Percentiles rank a stretch among this genome's conserved stretches.
Conservation (phyloP, 2,329 filamentous ascomycete genomes). For the Rutstroemia sp. region DNA sequence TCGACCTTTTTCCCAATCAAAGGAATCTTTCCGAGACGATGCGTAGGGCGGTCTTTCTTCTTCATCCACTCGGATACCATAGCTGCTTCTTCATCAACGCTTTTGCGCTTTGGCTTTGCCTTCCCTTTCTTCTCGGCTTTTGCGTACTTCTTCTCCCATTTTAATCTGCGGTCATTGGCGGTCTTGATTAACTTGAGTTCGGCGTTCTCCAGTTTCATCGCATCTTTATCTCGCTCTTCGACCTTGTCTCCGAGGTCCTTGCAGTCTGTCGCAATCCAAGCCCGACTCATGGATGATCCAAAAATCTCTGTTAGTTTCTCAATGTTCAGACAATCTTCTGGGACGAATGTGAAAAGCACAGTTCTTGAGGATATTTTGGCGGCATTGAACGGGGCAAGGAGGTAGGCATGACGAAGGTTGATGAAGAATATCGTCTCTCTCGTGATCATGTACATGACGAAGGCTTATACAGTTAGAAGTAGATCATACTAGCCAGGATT, state of each 20-base stretch:
- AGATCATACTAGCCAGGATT: not conserved
- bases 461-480: conserved; percentile 37
- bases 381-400: conserved; percentile 75
- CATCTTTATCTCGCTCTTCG: conserved; percentile 69
- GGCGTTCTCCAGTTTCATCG: conserved; percentile 76
- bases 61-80: conserved; percentile 68
- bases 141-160: conserved; percentile 41
- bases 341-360: conserved; percentile 81
- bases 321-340: conserved; percentile 69
- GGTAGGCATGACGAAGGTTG: conserved; percentile 85
- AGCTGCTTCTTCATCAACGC: conserved; percentile 56
- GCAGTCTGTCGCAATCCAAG: conserved; percentile 77
- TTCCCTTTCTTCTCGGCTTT: not conserved
- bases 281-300: conserved; percentile 67
- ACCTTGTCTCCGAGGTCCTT: conserved; percentile 73
- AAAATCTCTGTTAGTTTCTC: conserved; percentile 72
- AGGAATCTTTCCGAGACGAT: conserved; percentile 60
- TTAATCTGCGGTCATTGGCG: conserved; percentile 61
- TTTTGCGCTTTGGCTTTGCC: conserved; percentile 34
- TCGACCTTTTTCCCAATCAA: conserved; percentile 84
- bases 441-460: conserved; percentile 82
- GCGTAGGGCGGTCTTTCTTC: conserved; percentile 65
- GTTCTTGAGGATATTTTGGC: conserved; percentile 82
- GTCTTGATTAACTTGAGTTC: conserved; percentile 78
- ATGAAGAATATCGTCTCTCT: conserved; percentile 86